phyloP scores from a whole-genome alignment of 352 stramenopile genomes.

The Globisporangium heterothallicum region DNA sequence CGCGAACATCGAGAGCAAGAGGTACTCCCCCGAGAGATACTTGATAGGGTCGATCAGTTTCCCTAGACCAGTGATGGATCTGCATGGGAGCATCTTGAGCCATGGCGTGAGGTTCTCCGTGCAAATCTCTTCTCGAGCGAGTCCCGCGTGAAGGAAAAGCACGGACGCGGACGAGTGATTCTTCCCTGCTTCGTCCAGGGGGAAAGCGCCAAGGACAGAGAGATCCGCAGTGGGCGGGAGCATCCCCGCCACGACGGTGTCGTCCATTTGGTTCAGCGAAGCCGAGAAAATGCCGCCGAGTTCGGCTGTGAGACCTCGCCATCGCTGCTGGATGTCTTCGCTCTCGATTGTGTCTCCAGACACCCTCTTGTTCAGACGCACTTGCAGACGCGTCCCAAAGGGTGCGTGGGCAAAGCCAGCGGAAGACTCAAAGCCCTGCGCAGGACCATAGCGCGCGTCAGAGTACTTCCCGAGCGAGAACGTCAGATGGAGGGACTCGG shows the following conservation, averaged over 20 bases:
- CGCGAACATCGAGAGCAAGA: slow-evolving; percentile 54
- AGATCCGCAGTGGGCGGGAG: slow-evolving; percentile 10
- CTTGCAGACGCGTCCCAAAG: slow-evolving; percentile 60
- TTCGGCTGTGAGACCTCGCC: slow-evolving; percentile 64
- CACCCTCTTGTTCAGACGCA: slow-evolving; percentile 33
- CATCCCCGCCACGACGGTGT: slow-evolving; percentile 27
- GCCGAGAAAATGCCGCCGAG: slow-evolving; percentile 79
- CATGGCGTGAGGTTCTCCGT: slow-evolving; percentile 87
- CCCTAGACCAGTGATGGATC: slow-evolving; percentile 52
- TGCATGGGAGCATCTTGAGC: slow-evolving; percentile 86
- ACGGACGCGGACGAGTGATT: slow-evolving; percentile 1
- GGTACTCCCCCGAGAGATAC: slow-evolving; percentile 64
- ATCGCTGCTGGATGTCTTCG: slow-evolving; percentile 27
- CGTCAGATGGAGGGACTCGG: slow-evolving; percentile 57
- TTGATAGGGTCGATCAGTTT: slow-evolving; percentile 69
- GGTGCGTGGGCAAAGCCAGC: slow-evolving; percentile 32
- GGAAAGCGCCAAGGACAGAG: slow-evolving; percentile 17
- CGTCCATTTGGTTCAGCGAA: slow-evolving; percentile 78
- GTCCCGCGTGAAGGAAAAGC: slow-evolving; percentile 49
- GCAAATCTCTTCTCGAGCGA: slow-evolving; percentile 79
- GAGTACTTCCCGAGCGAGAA: slow-evolving; percentile 62
- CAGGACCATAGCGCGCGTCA: slow-evolving; percentile 38
- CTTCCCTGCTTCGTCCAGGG: background rate
- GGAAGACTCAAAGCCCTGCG: slow-evolving; percentile 7
- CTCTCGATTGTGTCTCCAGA: slow-evolving; percentile 8